phyloP scores from a whole-genome alignment of 768 basidiomycete species.

The Imleria badia region DNA sequence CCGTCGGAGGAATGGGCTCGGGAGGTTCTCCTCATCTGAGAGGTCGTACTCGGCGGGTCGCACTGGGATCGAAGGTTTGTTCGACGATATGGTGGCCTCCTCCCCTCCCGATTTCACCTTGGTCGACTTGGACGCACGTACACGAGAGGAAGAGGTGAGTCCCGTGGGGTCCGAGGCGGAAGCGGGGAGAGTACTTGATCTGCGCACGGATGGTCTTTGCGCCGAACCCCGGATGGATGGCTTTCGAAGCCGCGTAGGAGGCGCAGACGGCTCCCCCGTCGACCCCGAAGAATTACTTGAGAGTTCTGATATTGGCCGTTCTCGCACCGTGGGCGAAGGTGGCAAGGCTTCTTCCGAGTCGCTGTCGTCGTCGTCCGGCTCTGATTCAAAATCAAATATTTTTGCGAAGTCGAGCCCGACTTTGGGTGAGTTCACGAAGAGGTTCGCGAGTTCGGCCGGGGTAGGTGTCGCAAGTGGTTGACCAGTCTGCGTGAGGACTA shows the following conservation, averaged over 20 bases:
- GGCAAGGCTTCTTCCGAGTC: constrained; percentile 33
- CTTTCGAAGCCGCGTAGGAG: constrained; percentile 52
- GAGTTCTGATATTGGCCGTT: constrained; percentile 34
- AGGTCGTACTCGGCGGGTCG: constrained; percentile 59
- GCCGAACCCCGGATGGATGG: constrained; percentile 53
- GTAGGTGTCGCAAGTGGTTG: constrained; percentile 71
- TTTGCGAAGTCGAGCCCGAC: constrained; percentile 74
- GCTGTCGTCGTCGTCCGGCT: constrained; percentile 30
- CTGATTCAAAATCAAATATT: constrained; percentile 65
- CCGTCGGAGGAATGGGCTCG: constrained; percentile 77
- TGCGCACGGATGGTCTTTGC: constrained; percentile 30
- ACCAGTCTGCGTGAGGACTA: constrained; percentile 77
- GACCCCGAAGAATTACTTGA: constrained; percentile 29
- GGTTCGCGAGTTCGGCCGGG: constrained; percentile 60
- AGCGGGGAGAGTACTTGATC: constrained; percentile 27
- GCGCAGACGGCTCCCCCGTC: constrained; percentile 25
- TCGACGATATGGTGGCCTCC: background rate
- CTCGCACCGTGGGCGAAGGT: constrained; percentile 50
- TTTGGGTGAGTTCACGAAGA: constrained; percentile 69
- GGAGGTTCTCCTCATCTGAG: constrained; percentile 79
- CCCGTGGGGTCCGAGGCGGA: constrained; percentile 43
- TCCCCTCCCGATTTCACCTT: constrained; percentile 12
- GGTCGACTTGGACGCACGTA: constrained; percentile 15
- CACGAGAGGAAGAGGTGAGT: constrained; percentile 22
- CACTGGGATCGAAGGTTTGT: constrained; percentile 16